phyloP scores from a whole-genome alignment of 2,329 filamentous ascomycete species.

The Pleoardoris graminearum region DNA sequence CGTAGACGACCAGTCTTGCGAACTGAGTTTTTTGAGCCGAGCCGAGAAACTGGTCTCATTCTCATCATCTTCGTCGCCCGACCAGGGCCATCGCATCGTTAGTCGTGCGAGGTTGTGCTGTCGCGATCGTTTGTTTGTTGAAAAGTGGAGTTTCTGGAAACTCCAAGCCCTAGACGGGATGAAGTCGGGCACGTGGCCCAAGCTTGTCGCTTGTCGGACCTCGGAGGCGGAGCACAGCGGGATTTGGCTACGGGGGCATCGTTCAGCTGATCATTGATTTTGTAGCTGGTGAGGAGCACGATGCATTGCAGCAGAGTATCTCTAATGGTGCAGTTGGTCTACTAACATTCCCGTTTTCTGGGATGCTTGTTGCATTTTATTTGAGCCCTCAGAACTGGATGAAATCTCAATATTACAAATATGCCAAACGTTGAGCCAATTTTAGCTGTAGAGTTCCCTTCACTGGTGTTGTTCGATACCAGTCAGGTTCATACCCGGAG shows the following conservation, averaged over 20 bases:
- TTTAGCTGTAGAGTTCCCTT: too few species aligned
- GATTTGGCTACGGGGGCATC: not conserved
- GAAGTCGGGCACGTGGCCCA: slow-evolving; percentile 4
- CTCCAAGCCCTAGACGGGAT: slow-evolving; percentile 2
- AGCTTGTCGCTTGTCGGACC: slow-evolving; percentile 7
- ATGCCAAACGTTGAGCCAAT: too few species aligned
- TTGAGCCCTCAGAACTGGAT: too few species aligned
- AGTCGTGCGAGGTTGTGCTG: slow-evolving; percentile 25
- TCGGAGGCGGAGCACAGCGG: too few species aligned
- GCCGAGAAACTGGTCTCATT: slow-evolving; percentile 44
- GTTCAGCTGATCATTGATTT: not conserved
- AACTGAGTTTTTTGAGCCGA: slow-evolving; percentile 47
- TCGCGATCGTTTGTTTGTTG: slow-evolving; percentile 7
- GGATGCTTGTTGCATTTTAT: too few species aligned
- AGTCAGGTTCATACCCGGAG: too few species aligned
- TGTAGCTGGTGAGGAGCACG: not conserved
- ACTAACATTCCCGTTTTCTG: too few species aligned
- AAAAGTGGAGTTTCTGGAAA: slow-evolving; percentile 5
- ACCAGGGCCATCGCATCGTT: slow-evolving; percentile 50
- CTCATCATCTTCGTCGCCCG: slow-evolving; percentile 38
- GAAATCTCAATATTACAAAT: too few species aligned
- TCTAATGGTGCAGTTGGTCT: too few species aligned
- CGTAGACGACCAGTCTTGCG: slow-evolving; percentile 55
- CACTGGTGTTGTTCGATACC: too few species aligned
- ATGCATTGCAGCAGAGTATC: too few species aligned